Percentiles rank a stretch among this genome's conserved stretches.
Evolutionary conservation across 495 filamentous ascomycete genomes (phyloP).

Genomic region (Choiromyces venosus): DNA sequence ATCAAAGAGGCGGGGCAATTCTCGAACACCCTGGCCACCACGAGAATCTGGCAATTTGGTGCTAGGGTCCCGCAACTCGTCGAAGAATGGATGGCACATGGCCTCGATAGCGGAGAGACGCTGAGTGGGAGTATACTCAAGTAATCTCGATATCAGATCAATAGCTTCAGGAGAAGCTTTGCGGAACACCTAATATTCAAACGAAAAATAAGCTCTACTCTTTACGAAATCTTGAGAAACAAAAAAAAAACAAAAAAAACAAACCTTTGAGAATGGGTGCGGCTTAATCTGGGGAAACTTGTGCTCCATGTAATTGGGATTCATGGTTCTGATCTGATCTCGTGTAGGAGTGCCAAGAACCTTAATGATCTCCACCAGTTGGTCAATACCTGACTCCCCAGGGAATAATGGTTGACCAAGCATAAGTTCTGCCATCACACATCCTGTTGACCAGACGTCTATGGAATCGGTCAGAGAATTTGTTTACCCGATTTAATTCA

Average conservation of each 20-base stretch:
- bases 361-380: constrained; percentile 99
- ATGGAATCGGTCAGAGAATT: constrained; percentile 27
- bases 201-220: constrained; percentile 2
- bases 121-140: constrained; percentile 97
- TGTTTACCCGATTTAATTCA: constrained; percentile 9
- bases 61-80: constrained; percentile 82
- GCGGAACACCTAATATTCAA: constrained; percentile 70
- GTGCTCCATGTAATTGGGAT: constrained; percentile 99
- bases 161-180: constrained; percentile 89
- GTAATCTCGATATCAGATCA: constrained; percentile 83
- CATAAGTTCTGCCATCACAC: constrained; percentile 99
- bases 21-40: constrained; percentile 66
- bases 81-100: constrained; percentile 98
- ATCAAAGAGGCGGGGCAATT: constrained; percentile 83
- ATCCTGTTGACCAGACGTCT: constrained; percentile 99
- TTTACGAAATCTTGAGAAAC: constrained; percentile 35
- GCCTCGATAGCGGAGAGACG: constrained; percentile 89
- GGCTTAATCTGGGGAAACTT: constrained; percentile 99
- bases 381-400: constrained; percentile 98
- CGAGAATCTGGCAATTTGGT: constrained; percentile 91
- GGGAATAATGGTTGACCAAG: constrained; percentile 97
- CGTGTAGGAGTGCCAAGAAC: constrained; percentile 96
- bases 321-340: constrained; percentile 99
- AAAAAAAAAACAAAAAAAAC: neutral
- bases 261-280: constrained; percentile 92